phyloP scores from a whole-genome alignment of 805 yeast genomes.

The Cyberlindnera amylophila region DNA sequence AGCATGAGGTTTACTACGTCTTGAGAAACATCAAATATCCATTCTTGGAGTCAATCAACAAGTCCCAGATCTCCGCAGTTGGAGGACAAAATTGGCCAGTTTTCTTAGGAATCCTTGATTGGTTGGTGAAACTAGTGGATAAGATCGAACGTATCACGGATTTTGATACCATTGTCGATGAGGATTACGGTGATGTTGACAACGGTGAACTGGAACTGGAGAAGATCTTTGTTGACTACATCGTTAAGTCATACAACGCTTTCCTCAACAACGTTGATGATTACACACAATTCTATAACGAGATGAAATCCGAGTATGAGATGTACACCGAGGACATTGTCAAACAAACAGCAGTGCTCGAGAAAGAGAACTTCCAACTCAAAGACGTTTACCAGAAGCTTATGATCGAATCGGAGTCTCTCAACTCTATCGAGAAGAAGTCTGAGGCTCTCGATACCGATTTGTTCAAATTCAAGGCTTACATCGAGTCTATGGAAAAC shows the following conservation, averaged over 20 bases:
- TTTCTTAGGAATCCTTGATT: slow-evolving; percentile 76
- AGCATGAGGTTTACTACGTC: slow-evolving; percentile 67
- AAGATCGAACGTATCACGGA: slow-evolving; percentile 33
- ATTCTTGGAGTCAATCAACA: slow-evolving; percentile 71
- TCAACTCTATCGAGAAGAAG: slow-evolving; percentile 53
- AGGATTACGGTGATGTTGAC: slow-evolving; percentile 28
- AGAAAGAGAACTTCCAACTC: slow-evolving; percentile 38
- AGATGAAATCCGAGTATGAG: slow-evolving; percentile 54
- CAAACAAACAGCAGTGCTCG: slow-evolving; percentile 40
- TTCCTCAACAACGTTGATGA: slow-evolving; percentile 66
- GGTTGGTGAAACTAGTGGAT: slow-evolving; percentile 63
- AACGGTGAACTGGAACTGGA: slow-evolving; percentile 34
- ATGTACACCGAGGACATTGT: slow-evolving; percentile 46
- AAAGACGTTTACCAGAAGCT: slow-evolving; percentile 38
- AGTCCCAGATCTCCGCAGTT: slow-evolving; percentile 85
- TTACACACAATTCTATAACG: slow-evolving; percentile 48
- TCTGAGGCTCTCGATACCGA: slow-evolving; percentile 66
- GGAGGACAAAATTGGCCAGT: slow-evolving; percentile 88
- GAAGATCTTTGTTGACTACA: slow-evolving; percentile 53
- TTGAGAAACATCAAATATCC: slow-evolving; percentile 72
- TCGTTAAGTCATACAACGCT: slow-evolving; percentile 61
- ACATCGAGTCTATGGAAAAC: slow-evolving; percentile 61
- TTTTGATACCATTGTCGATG: slow-evolving; percentile 30
- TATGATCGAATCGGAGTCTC: slow-evolving; percentile 40
- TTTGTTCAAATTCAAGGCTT: slow-evolving; percentile 64